Evolutionary conservation across 2,329 filamentous ascomycete species (phyloP).

Genomic region (Rutstroemia sp.): DNA sequence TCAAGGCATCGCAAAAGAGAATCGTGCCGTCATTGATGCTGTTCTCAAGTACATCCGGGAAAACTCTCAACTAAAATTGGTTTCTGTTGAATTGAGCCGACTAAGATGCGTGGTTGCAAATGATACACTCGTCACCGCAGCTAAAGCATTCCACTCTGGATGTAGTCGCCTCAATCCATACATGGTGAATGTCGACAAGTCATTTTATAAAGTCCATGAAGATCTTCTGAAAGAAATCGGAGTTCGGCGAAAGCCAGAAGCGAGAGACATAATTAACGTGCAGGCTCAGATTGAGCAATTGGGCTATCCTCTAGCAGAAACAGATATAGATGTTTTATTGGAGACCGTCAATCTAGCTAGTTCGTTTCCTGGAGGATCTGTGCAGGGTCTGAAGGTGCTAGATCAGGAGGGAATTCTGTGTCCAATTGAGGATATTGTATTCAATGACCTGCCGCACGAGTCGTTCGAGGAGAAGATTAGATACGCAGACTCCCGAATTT

Average conservation of each 20-base stretch:
- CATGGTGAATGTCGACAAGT: slow-evolving; percentile 18
- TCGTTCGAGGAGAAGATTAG: slow-evolving; percentile 9
- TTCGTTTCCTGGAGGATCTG: slow-evolving; percentile 3
- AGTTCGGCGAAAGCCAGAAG: slow-evolving; percentile 15
- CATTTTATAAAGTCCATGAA: slow-evolving; percentile 17
- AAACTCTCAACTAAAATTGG: not conserved
- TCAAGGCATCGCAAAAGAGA: slow-evolving; percentile 9
- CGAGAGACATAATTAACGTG: slow-evolving; percentile 18
- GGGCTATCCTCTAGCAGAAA: slow-evolving; percentile 14
- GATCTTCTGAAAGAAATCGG: slow-evolving; percentile 16
- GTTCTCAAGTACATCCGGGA: slow-evolving; percentile 16
- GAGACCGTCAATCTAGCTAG: slow-evolving; percentile 22
- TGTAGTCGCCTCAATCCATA: slow-evolving; percentile 19
- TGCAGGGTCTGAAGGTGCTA: slow-evolving; percentile 19
- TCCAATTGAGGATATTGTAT: slow-evolving; percentile 17
- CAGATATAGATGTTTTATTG: slow-evolving; percentile 20
- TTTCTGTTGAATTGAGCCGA: slow-evolving; percentile 8
- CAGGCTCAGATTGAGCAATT: slow-evolving; percentile 15
- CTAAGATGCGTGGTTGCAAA: slow-evolving; percentile 14
- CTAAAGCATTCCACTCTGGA: slow-evolving; percentile 15
- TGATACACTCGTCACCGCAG: slow-evolving; percentile 11
- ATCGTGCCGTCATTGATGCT: slow-evolving; percentile 14
- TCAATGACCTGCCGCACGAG: slow-evolving; percentile 10
- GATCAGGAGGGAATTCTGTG: slow-evolving; percentile 13
- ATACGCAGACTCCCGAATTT: slow-evolving; percentile 20